Percentiles rank a stretch among this genome's conserved stretches.
These are phyloP conservation scores for Globisporangium uncinulatum DNA, from an alignment of 352 stramenopile species.

Conservation along the genomic window DNA sequence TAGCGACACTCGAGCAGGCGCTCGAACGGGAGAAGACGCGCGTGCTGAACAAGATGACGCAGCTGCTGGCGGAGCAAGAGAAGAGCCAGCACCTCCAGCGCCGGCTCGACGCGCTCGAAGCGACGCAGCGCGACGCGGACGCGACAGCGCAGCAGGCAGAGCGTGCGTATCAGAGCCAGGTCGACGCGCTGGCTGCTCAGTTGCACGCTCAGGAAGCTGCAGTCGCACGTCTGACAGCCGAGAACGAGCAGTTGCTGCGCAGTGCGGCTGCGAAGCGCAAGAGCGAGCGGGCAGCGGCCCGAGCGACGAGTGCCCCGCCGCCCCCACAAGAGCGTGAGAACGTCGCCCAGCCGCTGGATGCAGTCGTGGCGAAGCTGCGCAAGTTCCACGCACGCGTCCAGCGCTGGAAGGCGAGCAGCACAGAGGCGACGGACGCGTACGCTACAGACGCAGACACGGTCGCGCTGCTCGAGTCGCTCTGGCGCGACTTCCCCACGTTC, in stretches of 20 bases:
- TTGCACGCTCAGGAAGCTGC: slow-evolving; percentile 25
- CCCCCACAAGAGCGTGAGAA: slow-evolving; percentile 13
- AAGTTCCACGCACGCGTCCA: slow-evolving; percentile 45
- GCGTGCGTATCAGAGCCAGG: slow-evolving; percentile 14
- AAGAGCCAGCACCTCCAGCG: slow-evolving; percentile 55
- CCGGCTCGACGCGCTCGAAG: slow-evolving; percentile 31
- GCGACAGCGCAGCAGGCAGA: slow-evolving; percentile 16
- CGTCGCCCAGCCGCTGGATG: slow-evolving; percentile 24
- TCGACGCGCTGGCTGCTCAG: slow-evolving; percentile 26
- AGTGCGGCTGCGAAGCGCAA: slow-evolving; percentile 21
- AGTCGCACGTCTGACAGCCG: slow-evolving; percentile 25
- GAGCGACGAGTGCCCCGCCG: neutral
- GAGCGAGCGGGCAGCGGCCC: slow-evolving; percentile 11
- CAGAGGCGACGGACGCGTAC: slow-evolving; percentile 31
- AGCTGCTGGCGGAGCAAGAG: slow-evolving; percentile 56
- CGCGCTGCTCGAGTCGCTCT: slow-evolving; percentile 38
- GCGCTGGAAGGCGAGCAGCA: slow-evolving; percentile 46
- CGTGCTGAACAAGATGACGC: slow-evolving; percentile 62
- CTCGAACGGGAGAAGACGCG: slow-evolving; percentile 67
- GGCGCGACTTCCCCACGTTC: slow-evolving; percentile 54
- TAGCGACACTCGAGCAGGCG: slow-evolving; percentile 28
- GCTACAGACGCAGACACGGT: slow-evolving; percentile 21
- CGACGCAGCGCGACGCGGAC: slow-evolving; percentile 20
- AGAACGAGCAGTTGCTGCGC: slow-evolving; percentile 31
- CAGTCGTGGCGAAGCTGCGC: slow-evolving; percentile 30